Evolutionary conservation across 495 filamentous ascomycete genomes (phyloP), one percentile per base, ranked within the genome.

Genomic region (Penicillium soppii): DNA sequence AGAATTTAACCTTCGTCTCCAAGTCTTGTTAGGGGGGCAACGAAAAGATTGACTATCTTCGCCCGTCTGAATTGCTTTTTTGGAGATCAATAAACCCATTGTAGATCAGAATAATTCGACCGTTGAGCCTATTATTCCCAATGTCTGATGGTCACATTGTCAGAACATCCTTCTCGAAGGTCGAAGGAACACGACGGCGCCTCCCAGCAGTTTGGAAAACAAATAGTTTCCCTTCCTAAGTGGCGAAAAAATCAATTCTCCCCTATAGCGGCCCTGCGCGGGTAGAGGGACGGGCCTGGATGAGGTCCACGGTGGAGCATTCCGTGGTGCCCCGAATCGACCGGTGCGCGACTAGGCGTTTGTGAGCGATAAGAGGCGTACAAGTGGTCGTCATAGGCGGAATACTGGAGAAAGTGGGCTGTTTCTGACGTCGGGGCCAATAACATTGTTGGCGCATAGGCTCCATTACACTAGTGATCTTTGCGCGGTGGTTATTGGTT

Each of bases 291-390:
- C 53, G 54, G 59, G 59, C 48, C 58, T 65, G 47, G 53, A 57
- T 36, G 40, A 50, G 56, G 51, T 41, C 59, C 62, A 65, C 59
- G 29, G 59, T 63, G 59, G 59, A 58, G 53, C 36, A 52, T 62
- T 51, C 62, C 62, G 62, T 55, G 35, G 41, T 58, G 45, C 62
- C 62, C 59, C 59, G 62, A 57, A 16, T 23, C 9, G 35, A 59
- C 47, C 32, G 32, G 48, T 50, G 46, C 46, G 27, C n/a, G 23
- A 49, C 36, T 49, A 49, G 47, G 17, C 19, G 17, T 17, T 49
- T 41, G 36, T 40, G 36, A 49, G 47, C 25, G 26, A 49, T 38
- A 15, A 16, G n/a, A 23, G 6, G 35, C 17, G 36, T 25, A 12
- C 32, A 12, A 35, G 19, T 46, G 43, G 43, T 32, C 27, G 35